Conservation (phyloP, 768 basidiomycete species). For the Russula virescens region DNA sequence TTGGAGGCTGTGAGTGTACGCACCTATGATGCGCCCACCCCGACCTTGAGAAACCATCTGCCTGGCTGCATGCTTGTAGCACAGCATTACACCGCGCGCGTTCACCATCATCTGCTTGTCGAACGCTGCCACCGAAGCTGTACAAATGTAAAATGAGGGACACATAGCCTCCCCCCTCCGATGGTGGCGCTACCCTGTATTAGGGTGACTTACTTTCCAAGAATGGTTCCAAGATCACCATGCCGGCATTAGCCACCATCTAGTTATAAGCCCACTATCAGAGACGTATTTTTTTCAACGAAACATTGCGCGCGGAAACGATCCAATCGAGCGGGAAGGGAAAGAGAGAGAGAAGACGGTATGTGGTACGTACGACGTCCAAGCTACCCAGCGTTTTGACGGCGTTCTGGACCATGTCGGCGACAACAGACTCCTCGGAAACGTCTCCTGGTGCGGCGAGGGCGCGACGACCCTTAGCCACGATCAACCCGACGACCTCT, state of each 20-base stretch:
- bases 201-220: slow-evolving; percentile 5
- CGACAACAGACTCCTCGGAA: slow-evolving; percentile 7
- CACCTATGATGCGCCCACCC: slow-evolving; percentile 22
- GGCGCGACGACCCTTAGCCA: slow-evolving; percentile 9
- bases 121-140: slow-evolving; percentile 2
- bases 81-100: slow-evolving; percentile 23
- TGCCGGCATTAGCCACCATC: slow-evolving; percentile 24
- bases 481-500: background rate
- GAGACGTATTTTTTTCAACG: background rate
- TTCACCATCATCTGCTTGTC: slow-evolving; percentile 15
- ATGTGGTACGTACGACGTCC: slow-evolving; percentile 13
- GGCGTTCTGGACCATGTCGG: background rate
- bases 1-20: background rate
- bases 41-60: slow-evolving; percentile 24
- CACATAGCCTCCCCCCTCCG: too few relatives aligned
- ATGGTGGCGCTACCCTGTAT: too few relatives aligned
- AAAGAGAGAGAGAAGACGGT: background rate
- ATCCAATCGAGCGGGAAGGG: background rate
- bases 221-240: background rate
- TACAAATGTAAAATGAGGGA: background rate
- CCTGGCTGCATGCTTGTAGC: slow-evolving; percentile 26
- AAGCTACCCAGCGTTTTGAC: slow-evolving; percentile 16
- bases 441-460: slow-evolving; percentile 12
- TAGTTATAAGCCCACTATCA: background rate
- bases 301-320: background rate